phyloP scores from a whole-genome alignment of 352 stramenopile genomes.

The Phytophthora fragariae region DNA sequence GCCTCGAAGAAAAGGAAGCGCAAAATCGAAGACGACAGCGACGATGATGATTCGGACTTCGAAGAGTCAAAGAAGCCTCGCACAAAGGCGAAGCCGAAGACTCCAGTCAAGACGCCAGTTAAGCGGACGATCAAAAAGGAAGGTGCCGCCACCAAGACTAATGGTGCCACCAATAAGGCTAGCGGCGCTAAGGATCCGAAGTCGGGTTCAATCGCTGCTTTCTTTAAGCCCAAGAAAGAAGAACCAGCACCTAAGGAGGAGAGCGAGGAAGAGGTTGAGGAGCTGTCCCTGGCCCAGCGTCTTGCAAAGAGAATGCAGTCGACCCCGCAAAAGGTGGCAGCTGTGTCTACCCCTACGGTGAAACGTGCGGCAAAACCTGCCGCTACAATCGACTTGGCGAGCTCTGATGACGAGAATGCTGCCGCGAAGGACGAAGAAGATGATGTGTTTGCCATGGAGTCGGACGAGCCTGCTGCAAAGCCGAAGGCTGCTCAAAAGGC shows the following conservation, averaged over 20 bases:
- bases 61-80: constrained; percentile 48
- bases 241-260: constrained; percentile 38
- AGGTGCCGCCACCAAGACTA: constrained; percentile 27
- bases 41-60: constrained; percentile 76
- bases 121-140: constrained; percentile 48
- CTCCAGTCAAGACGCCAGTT: constrained; percentile 48
- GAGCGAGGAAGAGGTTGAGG: constrained; percentile 70
- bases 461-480: constrained; percentile 44
- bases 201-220: constrained; percentile 51
- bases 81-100: constrained; percentile 28
- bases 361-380: constrained; percentile 33
- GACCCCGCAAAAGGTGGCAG: constrained; percentile 50
- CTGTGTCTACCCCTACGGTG: constrained; percentile 22
- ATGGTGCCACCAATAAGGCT: constrained; percentile 26
- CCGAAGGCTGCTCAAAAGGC: constrained; percentile 45
- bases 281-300: constrained; percentile 77
- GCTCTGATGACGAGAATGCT: constrained; percentile 53
- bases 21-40: constrained; percentile 55
- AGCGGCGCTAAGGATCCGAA: constrained; percentile 41
- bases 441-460: constrained; percentile 77
- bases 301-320: constrained; percentile 63
- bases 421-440: constrained; percentile 47
- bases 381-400: constrained; percentile 51
- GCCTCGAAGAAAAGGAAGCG: constrained; percentile 52
- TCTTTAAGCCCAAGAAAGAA: constrained; percentile 59